Conservation (phyloP, 352 stramenopile genomes). For the Pythium guiyangense region DNA sequence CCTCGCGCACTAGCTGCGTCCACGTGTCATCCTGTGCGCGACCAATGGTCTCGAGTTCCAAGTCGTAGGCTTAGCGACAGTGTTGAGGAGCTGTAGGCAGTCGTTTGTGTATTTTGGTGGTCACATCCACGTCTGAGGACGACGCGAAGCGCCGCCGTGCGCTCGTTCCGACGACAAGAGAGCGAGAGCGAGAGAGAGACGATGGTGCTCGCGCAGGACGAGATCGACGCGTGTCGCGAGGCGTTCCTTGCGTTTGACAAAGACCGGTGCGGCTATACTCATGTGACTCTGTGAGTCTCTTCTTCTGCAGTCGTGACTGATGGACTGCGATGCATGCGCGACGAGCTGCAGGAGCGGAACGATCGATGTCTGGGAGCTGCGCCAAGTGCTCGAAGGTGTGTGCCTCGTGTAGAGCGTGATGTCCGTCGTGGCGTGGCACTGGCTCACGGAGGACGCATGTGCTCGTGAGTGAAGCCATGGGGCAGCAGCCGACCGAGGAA, state of each 20-base stretch:
- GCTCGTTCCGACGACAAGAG: background rate
- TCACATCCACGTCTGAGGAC: too few relatives aligned
- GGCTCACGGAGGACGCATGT: background rate
- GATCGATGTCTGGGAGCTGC: slow-evolving; percentile 94
- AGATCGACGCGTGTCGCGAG: slow-evolving; percentile 95
- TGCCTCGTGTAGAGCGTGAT: background rate
- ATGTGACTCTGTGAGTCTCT: background rate
- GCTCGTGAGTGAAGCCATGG: slow-evolving; percentile 74
- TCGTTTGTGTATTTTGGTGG: background rate
- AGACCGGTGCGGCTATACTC: slow-evolving; percentile 52
- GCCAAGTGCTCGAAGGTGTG: slow-evolving; percentile 90
- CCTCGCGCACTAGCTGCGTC: slow-evolving; percentile 14
- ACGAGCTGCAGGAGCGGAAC: slow-evolving; percentile 69
- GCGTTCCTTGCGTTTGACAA: slow-evolving; percentile 98
- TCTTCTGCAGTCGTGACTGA: background rate
- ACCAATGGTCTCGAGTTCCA: too few relatives aligned
- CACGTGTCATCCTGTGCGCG: too few relatives aligned
- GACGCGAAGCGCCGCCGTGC: background rate
- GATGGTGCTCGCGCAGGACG: slow-evolving; percentile 92
- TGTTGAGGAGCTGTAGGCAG: background rate
- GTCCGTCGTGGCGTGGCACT: too few relatives aligned
- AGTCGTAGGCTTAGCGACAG: too few relatives aligned
- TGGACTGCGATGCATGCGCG: background rate
- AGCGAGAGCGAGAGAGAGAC: background rate
- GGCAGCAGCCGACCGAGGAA: slow-evolving; percentile 97